Evolutionary conservation across 1,284 basidiomycete genomes (phyloP), one percentile per base, ranked within the genome.

Genomic region (Puccinia hordei): DNA sequence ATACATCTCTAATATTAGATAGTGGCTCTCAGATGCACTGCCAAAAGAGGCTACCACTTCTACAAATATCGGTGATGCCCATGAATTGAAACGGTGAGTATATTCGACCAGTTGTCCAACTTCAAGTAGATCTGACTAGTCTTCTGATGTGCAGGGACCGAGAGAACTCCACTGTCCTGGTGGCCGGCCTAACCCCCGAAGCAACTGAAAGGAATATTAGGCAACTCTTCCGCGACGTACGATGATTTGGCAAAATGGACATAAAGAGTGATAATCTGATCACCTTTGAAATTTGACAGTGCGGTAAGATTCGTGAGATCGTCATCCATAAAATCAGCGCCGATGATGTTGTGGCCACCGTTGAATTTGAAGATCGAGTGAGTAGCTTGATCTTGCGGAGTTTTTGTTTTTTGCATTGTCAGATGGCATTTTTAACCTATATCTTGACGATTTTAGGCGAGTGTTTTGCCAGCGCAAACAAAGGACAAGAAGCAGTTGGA

Each of bases 161-260:
- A 72, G 97, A 99, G 87, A 93, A 98, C 83, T 91, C 91, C 53
- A 97, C 95, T 0, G 91, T 98, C 1, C 92, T 98, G 73, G 92
- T 98, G 8, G 89, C 91, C 0, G 90, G 92, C 41, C 87, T 98
- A 10, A 90, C 90, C 0, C 65, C 85, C 0, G 88, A 88, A 51
- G 88, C 89, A 6, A 88, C 88, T 0, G 90, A 93, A 73, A 88
- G 89, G 1, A 92, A 93, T 19, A 85, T 98, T n/a, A 87, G 85
- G 19, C 84, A 86, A 0, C 87, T 98, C 12, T 98, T 99, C 87
- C 91, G 91, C 85, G 94, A 95, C 82, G 94, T 94, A 81, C 81
- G 92, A 88, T 13, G 33, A 82, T 77, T 27, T 17, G 8, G 6
- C 59, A 38, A 63, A 24, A 55, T 53, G 44, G n/a, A 46, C 51